Percentiles rank a stretch among this genome's conserved stretches.
phyloP scores from a whole-genome alignment of 2,329 filamentous ascomycete species.

The Stachybotrys chlorohalonatus region DNA sequence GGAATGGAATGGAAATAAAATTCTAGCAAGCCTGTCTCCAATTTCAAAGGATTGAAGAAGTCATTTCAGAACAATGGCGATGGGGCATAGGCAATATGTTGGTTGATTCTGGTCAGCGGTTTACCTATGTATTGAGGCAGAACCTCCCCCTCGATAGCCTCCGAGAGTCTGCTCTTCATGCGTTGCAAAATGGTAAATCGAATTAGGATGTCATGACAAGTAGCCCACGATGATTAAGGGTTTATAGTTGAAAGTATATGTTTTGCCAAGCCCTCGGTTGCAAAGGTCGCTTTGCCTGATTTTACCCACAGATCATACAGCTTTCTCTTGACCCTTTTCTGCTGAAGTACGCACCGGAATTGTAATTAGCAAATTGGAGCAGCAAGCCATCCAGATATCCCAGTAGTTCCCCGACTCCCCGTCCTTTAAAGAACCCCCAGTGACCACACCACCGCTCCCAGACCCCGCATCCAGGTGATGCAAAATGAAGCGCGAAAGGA shows the following conservation, averaged over 20 bases:
- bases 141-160: too few relatives aligned
- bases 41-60: background rate
- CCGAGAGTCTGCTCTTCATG: too few relatives aligned
- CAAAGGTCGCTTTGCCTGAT: background rate
- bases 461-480: slow-evolving; percentile 13
- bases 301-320: background rate
- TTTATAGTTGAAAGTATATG: too few relatives aligned
- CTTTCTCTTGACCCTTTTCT: background rate
- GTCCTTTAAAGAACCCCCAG: slow-evolving; percentile 7
- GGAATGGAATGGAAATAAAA: too few relatives aligned
- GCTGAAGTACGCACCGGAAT: background rate
- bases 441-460: slow-evolving; percentile 14
- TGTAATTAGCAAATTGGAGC: slow-evolving; percentile 10
- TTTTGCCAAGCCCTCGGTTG: background rate
- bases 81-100: background rate
- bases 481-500: slow-evolving; percentile 6
- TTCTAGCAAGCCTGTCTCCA: too few relatives aligned
- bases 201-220: too few relatives aligned
- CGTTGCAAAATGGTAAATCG: too few relatives aligned
- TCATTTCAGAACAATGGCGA: background rate
- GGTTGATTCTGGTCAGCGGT: background rate
- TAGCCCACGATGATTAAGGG: too few relatives aligned
- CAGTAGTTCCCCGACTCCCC: slow-evolving; percentile 19
- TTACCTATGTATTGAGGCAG: too few relatives aligned
- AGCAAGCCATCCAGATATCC: slow-evolving; percentile 6